Percentiles rank a stretch among this genome's conserved stretches.
Evolutionary conservation across 2,329 filamentous ascomycete species (phyloP).

Genomic region (Colletotrichum gigasporum): DNA sequence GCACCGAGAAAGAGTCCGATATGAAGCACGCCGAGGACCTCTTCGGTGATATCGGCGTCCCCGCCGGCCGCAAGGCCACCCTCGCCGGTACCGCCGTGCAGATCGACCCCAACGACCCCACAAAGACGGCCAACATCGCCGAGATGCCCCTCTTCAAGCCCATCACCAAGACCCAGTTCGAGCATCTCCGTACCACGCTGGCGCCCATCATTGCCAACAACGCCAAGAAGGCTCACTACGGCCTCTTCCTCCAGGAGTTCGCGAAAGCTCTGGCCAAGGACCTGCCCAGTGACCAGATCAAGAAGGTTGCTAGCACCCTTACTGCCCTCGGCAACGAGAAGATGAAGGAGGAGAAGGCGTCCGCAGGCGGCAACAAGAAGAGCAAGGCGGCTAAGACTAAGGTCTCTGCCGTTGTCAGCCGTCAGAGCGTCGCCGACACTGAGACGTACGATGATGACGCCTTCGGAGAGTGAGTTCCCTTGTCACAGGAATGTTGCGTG

Average conservation of each 20-base stretch:
- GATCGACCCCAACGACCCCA: constrained; percentile 78
- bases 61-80: constrained; percentile 72
- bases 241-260: constrained; percentile 91
- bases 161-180: constrained; percentile 85
- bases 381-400: constrained; percentile 96
- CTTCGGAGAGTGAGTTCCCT: constrained; percentile 80
- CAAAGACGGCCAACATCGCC: constrained; percentile 82
- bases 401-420: constrained; percentile 76
- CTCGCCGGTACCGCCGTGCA: constrained; percentile 72
- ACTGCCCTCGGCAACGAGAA: constrained; percentile 97
- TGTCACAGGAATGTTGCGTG: too few species aligned
- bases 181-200: constrained; percentile 80
- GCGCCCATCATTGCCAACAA: constrained; percentile 79
- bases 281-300: constrained; percentile 90
- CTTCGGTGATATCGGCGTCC: constrained; percentile 79
- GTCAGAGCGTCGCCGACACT: constrained; percentile 73
- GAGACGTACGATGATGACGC: constrained; percentile 80
- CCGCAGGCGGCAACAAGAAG: constrained; percentile 96
- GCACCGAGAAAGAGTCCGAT: constrained; percentile 87
- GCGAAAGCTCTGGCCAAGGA: constrained; percentile 87
- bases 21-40: constrained; percentile 91
- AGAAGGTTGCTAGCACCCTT: constrained; percentile 89
- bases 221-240: constrained; percentile 89
- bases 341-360: constrained; percentile 97
- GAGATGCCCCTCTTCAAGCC: constrained; percentile 89